Evolutionary conservation across 1,139 yeast species (phyloP).

Genomic region (Pichia cactophila): DNA sequence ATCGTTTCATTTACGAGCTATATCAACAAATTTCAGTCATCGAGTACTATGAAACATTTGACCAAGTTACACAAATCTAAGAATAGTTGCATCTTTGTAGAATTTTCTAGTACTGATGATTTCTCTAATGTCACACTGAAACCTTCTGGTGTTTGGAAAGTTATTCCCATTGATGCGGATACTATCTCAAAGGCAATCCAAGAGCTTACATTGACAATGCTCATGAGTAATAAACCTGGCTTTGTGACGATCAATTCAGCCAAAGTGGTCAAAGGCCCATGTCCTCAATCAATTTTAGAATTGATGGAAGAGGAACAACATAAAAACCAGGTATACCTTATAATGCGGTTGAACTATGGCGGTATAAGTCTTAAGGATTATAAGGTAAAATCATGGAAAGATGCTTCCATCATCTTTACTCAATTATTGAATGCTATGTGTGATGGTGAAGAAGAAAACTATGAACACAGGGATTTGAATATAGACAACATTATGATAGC

Average conservation of each 20-base stretch:
- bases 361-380: conserved; percentile 43
- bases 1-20: conserved; percentile 28
- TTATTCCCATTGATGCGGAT: conserved; percentile 44
- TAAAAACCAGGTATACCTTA: conserved; percentile 34
- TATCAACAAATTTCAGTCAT: conserved; percentile 18
- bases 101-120: conserved; percentile 42
- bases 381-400: conserved; percentile 40
- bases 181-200: conserved; percentile 37
- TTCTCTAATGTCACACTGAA: conserved; percentile 19
- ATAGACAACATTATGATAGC: conserved; percentile 48
- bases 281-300: conserved; percentile 27
- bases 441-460: conserved; percentile 42
- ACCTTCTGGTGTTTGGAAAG: conserved; percentile 34
- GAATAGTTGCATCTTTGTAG: conserved; percentile 27
- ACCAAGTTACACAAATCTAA: conserved; percentile 1
- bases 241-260: conserved; percentile 36
- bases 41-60: conserved; percentile 7
- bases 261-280: conserved; percentile 39
- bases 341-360: conserved; percentile 39
- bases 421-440: conserved; percentile 41
- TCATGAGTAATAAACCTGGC: conserved; percentile 24
- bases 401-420: conserved; percentile 47
- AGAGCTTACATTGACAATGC: conserved; percentile 38
- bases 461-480: conserved; percentile 64
- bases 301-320: conserved; percentile 1